Evolutionary conservation across 768 basidiomycete species (phyloP).

Genomic region (Mycena albidolilacea): DNA sequence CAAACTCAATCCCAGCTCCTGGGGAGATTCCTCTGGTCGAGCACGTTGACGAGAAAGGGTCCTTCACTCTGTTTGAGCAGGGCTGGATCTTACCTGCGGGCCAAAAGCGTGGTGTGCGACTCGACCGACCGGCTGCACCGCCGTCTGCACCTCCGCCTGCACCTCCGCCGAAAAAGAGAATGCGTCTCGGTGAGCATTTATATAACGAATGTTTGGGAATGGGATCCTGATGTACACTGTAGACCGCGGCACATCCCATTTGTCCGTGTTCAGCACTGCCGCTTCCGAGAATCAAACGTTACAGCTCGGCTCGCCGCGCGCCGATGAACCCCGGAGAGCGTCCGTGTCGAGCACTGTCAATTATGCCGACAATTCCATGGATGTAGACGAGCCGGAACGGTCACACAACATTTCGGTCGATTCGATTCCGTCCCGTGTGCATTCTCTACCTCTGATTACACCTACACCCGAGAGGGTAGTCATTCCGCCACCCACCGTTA

Average conservation of each 20-base stretch:
- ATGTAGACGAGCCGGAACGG: slow-evolving; percentile 41
- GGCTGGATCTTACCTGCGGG: slow-evolving; percentile 92
- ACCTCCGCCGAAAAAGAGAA: slow-evolving; percentile 71
- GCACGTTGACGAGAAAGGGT: slow-evolving; percentile 78
- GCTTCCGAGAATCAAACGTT: slow-evolving; percentile 63
- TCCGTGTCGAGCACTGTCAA: slow-evolving; percentile 30
- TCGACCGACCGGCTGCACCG: slow-evolving; percentile 61
- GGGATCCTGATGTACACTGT: slow-evolving; percentile 8
- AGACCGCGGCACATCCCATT: slow-evolving; percentile 57
- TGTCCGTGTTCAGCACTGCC: slow-evolving; percentile 64
- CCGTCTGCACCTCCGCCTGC: slow-evolving; percentile 57
- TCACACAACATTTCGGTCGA: slow-evolving; percentile 21
- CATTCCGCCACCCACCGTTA: slow-evolving; percentile 43
- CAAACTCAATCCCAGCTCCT: slow-evolving; percentile 40
- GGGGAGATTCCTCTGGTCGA: slow-evolving; percentile 72
- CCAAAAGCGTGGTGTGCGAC: slow-evolving; percentile 74
- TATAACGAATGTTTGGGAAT: slow-evolving; percentile 13
- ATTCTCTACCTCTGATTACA: slow-evolving; percentile 27
- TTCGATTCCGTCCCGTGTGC: slow-evolving; percentile 21
- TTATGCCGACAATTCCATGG: slow-evolving; percentile 40
- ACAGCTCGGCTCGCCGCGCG: slow-evolving; percentile 39
- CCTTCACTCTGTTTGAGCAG: slow-evolving; percentile 86
- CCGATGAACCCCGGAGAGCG: slow-evolving; percentile 44
- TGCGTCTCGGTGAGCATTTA: slow-evolving; percentile 57
- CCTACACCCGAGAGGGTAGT: slow-evolving; percentile 35